Base-by-base conservation (phyloP, 352 stramenopile species). In the Pythium pyrilobum region DNA sequence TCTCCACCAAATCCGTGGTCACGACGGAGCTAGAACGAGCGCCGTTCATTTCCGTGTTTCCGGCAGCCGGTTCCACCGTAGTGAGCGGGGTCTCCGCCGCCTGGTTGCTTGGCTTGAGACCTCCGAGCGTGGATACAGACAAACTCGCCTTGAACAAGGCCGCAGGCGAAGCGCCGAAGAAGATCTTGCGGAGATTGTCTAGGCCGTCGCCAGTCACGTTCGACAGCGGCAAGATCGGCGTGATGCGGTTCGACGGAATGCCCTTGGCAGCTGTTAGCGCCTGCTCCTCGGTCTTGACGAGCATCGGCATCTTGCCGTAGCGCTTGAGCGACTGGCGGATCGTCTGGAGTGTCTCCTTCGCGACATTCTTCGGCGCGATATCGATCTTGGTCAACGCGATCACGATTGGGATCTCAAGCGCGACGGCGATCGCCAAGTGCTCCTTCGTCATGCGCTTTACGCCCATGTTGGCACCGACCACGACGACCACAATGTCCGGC, bases 171-270 rank as follows among this genome's bases (percentile, higher is more conserved):
- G 76, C 80, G 34, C 72, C 76, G 56, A 53, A 88, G 47, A 86
- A 77, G 67, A 89, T 86, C 48, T 76, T 77, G 20, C 78, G 71
- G 27, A 94, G 45, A 46, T 94, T 94, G 11, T 73, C 68, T 38
- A 94, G 62, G 0, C 96, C 96, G 51, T 98, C 86, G 20, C 97
- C 97, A 11, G 95, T 99, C 10, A 99, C 97, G 74, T 97, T 98
- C 3, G 96, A 99, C 31, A 98, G 93, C 10, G 96, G 89, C 66
- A 99, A 85, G 52, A 99, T 97, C 6, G 97, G 97, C 32, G 96
- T 97, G 38, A 99, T 80, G 32, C 92, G 81, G 63, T 96, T 96
- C 29, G 81, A 95, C 25, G 80, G 81, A 40, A 98, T 87, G 49
- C 84, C 76, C 58, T 96, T 93, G 5, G 88, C 87, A 10, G 92